A percentile compares a stretch with the other conserved stretches of the same genome.
Evolutionary conservation across 1,284 basidiomycete genomes (phyloP).

Genomic region (Sphagnurus paluster): DNA sequence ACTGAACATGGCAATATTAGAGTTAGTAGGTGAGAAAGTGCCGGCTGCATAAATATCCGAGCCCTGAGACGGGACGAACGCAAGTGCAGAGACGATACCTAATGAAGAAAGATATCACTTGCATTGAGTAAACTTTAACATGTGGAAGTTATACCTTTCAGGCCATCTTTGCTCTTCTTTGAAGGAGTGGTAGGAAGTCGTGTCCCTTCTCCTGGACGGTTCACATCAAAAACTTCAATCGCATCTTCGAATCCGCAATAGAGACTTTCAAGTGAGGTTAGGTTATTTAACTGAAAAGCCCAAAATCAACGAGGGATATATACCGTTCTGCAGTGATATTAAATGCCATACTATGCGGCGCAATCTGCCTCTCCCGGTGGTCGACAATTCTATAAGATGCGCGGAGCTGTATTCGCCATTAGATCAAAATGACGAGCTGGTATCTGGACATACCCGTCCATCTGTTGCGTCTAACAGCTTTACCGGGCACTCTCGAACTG

Average conservation of each 20-base stretch:
- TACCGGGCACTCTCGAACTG: constrained; percentile 80
- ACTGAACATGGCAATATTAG: constrained; percentile 76
- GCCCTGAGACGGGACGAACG: constrained; percentile 69
- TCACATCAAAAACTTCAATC: constrained; percentile 86
- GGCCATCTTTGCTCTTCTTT: constrained; percentile 78
- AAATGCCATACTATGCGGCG: constrained; percentile 82
- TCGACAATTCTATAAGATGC: constrained; percentile 91
- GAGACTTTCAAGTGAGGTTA: constrained; percentile 55
- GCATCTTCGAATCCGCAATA: constrained; percentile 91
- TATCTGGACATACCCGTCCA: constrained; percentile 59
- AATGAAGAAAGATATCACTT: neutral
- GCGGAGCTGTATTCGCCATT: constrained; percentile 54
- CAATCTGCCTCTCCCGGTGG: constrained; percentile 85
- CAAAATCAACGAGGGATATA: constrained; percentile 18
- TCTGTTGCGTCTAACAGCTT: constrained; percentile 77
- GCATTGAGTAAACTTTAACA: no score
- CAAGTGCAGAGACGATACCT: constrained; percentile 85
- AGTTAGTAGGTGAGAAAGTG: constrained; percentile 52
- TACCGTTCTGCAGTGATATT: constrained; percentile 70
- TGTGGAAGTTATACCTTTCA: constrained; percentile 66
- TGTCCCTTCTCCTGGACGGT: constrained; percentile 69
- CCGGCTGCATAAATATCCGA: constrained; percentile 77
- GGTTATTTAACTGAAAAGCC: neutral
- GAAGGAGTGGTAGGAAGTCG: constrained; percentile 75
- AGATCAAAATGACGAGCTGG: neutral